Base-by-base conservation (phyloP, 192 early-diverging fungal species). In the Entophlyctis helioformis region DNA sequence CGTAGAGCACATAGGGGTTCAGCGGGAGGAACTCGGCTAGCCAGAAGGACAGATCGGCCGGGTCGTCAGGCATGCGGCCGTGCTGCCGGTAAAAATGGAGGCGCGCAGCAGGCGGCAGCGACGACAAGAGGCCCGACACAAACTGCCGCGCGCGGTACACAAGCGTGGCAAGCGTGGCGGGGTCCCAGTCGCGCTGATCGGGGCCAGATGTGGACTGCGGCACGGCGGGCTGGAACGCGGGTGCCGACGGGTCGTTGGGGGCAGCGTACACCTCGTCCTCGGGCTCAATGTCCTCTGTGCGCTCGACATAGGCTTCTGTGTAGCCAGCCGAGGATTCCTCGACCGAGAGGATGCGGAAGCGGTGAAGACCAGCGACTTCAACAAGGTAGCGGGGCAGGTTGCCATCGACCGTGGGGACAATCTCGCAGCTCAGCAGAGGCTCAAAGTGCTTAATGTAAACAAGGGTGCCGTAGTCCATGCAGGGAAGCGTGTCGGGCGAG, bases 101-200 rank as follows among this genome's bases (percentile, higher is more conserved):
- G 67, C 5, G 64, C 64, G 42, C 71, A 65, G 58, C 83, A 69
- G 23, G 78, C 76, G 23, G 78, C 59, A 59, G 81, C n/a, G n/a
- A n/a, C n/a, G n/a, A n/a, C n/a, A n/a, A n/a, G n/a, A n/a, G n/a
- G n/a, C n/a, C n/a, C n/a, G n/a, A n/a, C n/a, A n/a, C n/a, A 38
- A 46, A 28, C 1, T 50, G 44, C 5, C 46, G 9, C 1, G 15
- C 39, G 16, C 28, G 2, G 15, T 36, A 6, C 23, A 56, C 52
- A 15, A 51, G 1, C 19, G 46, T 29, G 36, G 51, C 28, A n/a
- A 45, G 7, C 27, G 19, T 10, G 2, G 11, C 33, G 3, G 33
- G 42, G 18, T 53, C 42, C 51, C 42, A 38, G 27, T 33, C 23
- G 21, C 21, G 31, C 7, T 31, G 6, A 11, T 31, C 6, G 6